These are phyloP conservation scores for Cryphonectria japonica DNA, from an alignment of 2,329 filamentous ascomycete genomes.

Conservation along the genomic window DNA sequence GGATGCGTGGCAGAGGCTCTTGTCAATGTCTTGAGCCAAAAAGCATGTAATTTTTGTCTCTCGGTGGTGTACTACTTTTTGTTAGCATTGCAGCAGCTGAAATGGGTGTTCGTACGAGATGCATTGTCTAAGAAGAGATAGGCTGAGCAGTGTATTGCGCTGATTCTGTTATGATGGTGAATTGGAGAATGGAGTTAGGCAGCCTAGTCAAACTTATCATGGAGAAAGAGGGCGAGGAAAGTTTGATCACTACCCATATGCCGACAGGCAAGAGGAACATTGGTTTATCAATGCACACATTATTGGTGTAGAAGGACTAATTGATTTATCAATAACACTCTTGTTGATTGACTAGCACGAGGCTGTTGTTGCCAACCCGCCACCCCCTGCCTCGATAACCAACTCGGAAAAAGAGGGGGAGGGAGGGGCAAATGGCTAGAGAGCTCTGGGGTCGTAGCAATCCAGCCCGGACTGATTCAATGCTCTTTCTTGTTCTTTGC, in stretches of 20 bases:
- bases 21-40: neutral
- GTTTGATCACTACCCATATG: neutral
- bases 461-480: constrained; percentile 2
- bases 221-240: neutral
- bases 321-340: neutral
- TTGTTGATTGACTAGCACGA: neutral
- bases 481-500: neutral
- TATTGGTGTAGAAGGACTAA: neutral
- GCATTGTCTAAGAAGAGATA: neutral
- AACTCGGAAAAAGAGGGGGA: constrained; percentile 4
- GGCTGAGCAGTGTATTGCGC: constrained; percentile 1
- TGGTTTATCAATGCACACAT: neutral
- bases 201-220: neutral
- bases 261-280: neutral
- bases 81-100: neutral
- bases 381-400: constrained; percentile 8
- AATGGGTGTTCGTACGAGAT: neutral
- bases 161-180: neutral
- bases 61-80: constrained; percentile 1
- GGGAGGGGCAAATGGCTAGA: constrained; percentile 14
- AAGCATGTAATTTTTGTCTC: neutral
- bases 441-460: neutral
- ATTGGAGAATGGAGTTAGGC: neutral
- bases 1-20: neutral
- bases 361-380: neutral